A percentile compares a stretch with the other conserved stretches of the same genome.
Evolutionary conservation across 2,329 filamentous ascomycete species (phyloP).

Genomic region (Penicillium sp.): DNA sequence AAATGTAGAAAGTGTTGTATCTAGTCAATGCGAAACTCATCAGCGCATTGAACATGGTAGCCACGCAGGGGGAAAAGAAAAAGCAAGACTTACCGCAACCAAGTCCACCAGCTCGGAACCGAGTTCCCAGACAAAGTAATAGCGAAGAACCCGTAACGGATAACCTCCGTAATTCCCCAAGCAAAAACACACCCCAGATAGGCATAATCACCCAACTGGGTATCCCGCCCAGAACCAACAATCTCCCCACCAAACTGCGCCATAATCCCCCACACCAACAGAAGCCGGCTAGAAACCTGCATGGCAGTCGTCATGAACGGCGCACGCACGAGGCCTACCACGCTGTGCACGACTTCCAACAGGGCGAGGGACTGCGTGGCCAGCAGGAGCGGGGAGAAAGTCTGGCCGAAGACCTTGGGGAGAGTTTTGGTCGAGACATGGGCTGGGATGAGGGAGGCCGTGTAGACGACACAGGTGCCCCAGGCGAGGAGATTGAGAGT

Average conservation of each 20-base stretch:
- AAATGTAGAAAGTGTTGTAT: constrained; percentile 86
- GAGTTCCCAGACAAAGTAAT: constrained; percentile 56
- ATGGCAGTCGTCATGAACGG: constrained; percentile 81
- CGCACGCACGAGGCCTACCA: constrained; percentile 77
- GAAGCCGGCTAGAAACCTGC: constrained; percentile 83
- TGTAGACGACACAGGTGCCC: constrained; percentile 70
- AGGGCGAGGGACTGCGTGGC: constrained; percentile 80
- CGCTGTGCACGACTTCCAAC: constrained; percentile 79
- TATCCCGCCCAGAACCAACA: constrained; percentile 23
- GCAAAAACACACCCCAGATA: constrained; percentile 63
- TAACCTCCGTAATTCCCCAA: constrained; percentile 88
- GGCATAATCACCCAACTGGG: constrained; percentile 39
- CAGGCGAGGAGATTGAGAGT: constrained; percentile 72
- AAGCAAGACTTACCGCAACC: constrained; percentile 47
- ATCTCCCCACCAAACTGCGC: constrained; percentile 57
- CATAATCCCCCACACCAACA: constrained; percentile 85
- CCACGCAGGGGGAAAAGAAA: not conserved
- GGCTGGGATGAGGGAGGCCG: constrained; percentile 56
- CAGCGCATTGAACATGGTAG: not conserved
- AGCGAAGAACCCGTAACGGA: constrained; percentile 90
- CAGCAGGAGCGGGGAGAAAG: constrained; percentile 40
- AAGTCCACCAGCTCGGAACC: constrained; percentile 66
- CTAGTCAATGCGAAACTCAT: constrained; percentile 23
- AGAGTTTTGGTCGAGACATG: constrained; percentile 49
- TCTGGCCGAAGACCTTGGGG: constrained; percentile 46